A percentile compares a stretch with the other conserved stretches of the same genome.
phyloP scores from a whole-genome alignment of 257 asterid species.

The Nicotiana paniculata region DNA sequence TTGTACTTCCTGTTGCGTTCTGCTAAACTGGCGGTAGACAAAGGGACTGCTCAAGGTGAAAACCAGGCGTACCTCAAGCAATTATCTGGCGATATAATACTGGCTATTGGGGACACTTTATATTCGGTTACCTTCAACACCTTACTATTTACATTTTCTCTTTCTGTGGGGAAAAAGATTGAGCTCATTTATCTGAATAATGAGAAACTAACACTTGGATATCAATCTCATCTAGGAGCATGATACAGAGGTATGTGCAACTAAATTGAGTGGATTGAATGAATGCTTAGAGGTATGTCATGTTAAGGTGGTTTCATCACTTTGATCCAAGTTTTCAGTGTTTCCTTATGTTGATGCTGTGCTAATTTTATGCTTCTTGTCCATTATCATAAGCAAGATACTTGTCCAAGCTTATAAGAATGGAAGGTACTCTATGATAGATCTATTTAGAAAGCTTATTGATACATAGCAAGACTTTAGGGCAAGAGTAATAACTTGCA shows the following conservation, averaged over 20 bases:
- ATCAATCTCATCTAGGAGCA: too few relatives aligned
- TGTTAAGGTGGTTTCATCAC: neutral
- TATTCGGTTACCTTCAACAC: conserved; percentile 43
- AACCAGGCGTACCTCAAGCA: conserved; percentile 64
- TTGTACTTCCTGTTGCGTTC: conserved; percentile 84
- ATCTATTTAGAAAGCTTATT: too few relatives aligned
- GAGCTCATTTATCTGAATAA: neutral
- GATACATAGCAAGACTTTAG: too few relatives aligned
- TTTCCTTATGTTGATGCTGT: too few relatives aligned
- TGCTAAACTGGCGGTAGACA: conserved; percentile 77
- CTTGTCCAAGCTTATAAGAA: too few relatives aligned
- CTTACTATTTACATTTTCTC: too few relatives aligned
- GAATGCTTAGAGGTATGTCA: neutral
- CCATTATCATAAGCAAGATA: too few relatives aligned
- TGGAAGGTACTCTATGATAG: too few relatives aligned
- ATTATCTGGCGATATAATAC: conserved; percentile 56
- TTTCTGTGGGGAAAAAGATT: neutral
- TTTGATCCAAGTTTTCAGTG: neutral
- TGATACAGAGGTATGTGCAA: too few relatives aligned
- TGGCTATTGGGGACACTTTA: conserved; percentile 73
- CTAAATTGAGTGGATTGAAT: too few relatives aligned
- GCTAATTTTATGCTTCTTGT: too few relatives aligned
- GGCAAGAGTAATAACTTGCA: too few relatives aligned
- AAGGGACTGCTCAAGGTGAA: conserved; percentile 81
- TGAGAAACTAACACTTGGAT: neutral